These are phyloP conservation scores for Populus davidiana DNA, from an alignment of 345 rosid species.

Conservation along the genomic window DNA sequence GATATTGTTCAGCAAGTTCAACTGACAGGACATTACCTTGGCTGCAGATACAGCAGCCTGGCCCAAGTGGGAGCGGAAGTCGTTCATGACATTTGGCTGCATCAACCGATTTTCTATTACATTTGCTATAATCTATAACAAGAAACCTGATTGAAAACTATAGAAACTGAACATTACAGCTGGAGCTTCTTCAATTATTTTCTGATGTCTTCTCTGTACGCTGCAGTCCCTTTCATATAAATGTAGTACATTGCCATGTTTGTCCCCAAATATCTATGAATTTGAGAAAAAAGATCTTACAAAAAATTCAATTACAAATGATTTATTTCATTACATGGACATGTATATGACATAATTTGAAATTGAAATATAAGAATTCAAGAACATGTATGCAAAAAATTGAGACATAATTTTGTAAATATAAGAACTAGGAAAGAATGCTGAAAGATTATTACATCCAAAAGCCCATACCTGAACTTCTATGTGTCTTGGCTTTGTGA, in stretches of 20 bases:
- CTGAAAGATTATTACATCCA: background rate
- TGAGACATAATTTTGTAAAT: background rate
- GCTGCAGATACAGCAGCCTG: constrained; percentile 93
- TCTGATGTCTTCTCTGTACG: constrained; percentile 94
- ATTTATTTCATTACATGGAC: background rate
- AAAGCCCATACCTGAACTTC: constrained; percentile 74
- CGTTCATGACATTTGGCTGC: constrained; percentile 78
- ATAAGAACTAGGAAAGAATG: background rate
- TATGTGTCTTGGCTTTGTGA: constrained; percentile 84
- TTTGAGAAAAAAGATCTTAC: constrained; percentile 9
- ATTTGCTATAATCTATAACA: constrained; percentile 18
- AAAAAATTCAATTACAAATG: constrained; percentile 10
- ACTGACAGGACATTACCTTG: constrained; percentile 46
- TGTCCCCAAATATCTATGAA: constrained; percentile 78
- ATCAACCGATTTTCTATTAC: constrained; percentile 29
- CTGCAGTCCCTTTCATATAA: constrained; percentile 95
- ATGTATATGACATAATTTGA: background rate
- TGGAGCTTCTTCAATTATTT: constrained; percentile 99
- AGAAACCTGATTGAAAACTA: constrained; percentile 27
- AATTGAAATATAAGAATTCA: background rate
- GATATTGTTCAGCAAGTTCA: constrained; percentile 4
- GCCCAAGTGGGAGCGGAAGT: constrained; percentile 70
- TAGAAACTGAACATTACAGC: constrained; percentile 57
- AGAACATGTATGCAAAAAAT: background rate
- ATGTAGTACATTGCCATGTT: constrained; percentile 70